A percentile compares a stretch with the other conserved stretches of the same genome.
Conservation (phyloP, 2,329 filamentous ascomycete species). For the Diaporthe vexans region DNA sequence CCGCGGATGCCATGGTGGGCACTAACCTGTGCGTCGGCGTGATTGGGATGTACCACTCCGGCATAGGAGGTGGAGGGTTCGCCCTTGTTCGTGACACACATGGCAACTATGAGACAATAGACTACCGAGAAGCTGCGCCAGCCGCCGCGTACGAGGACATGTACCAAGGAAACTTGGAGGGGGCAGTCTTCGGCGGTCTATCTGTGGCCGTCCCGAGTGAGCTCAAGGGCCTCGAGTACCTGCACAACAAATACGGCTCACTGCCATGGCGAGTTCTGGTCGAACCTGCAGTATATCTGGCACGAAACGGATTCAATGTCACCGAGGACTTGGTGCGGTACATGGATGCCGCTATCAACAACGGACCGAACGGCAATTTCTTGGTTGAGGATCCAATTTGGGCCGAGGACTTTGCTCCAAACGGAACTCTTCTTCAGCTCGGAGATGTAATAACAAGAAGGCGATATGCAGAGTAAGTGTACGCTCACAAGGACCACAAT, state of each 20-base stretch:
- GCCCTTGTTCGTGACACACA: conserved; percentile 81
- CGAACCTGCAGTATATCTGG: conserved; percentile 79
- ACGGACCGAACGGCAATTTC: conserved; percentile 66
- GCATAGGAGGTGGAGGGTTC: conserved; percentile 93
- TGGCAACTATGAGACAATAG: conserved; percentile 87
- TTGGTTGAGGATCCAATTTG: conserved; percentile 81
- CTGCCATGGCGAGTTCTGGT: conserved; percentile 81
- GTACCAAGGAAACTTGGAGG: conserved; percentile 79
- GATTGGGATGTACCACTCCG: conserved; percentile 82
- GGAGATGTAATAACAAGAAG: conserved; percentile 86
- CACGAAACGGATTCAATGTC: conserved; percentile 80
- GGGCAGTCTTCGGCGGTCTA: conserved; percentile 79
- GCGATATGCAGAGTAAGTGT: conserved; percentile 75
- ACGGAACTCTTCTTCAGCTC: conserved; percentile 76
- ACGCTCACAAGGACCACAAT: rapidly evolving
- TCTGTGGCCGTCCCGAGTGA: conserved; percentile 81
- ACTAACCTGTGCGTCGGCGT: conserved; percentile 83
- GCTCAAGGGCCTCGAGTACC: conserved; percentile 81
- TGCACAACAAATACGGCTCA: conserved; percentile 79
- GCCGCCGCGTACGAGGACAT: conserved; percentile 86
- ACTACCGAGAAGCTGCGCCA: conserved; percentile 91
- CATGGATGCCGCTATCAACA: conserved; percentile 68
- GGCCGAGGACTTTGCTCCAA: conserved; percentile 90
- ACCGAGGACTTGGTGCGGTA: conserved; percentile 81
- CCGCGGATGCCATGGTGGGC: conserved; percentile 81